These are phyloP conservation scores for Avena sativa DNA, from an alignment of 176 grass and related monocot genomes.

Conservation along the genomic window DNA sequence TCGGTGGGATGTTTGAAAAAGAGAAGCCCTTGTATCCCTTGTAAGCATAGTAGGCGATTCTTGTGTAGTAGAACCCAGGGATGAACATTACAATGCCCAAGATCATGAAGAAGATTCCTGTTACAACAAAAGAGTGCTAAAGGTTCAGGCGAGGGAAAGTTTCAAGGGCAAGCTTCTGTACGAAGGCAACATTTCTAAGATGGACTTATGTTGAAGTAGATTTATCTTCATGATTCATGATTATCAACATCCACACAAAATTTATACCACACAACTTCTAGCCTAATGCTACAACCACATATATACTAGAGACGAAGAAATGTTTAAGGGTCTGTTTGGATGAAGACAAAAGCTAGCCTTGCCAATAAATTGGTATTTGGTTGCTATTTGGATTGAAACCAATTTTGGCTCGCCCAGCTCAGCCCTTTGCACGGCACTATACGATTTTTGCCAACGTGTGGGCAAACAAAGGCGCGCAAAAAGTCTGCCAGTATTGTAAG, in stretches of 20 bases:
- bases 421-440: not conserved
- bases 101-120: constrained; percentile 88
- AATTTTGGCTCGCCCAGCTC: not conserved
- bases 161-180: not conserved
- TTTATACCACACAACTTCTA: not conserved
- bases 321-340: not conserved
- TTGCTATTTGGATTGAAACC: not conserved
- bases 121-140: not conserved
- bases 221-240: constrained; percentile 21
- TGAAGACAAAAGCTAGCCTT: not conserved
- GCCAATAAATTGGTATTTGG: not conserved
- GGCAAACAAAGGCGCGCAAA: not conserved
- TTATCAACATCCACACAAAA: not conserved
- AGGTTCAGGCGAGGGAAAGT: not conserved
- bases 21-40: constrained; percentile 97
- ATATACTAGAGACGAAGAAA: not conserved
- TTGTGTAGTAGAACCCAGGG: constrained; percentile 96
- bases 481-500: not conserved
- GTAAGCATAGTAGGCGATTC: constrained; percentile 92
- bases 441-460: not conserved
- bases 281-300: not conserved
- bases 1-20: constrained; percentile 86
- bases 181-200: not conserved
- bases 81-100: constrained; percentile 93
- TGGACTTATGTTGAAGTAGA: not conserved